phyloP scores from a whole-genome alignment of 2,329 filamentous ascomycete genomes.

The Aspergillus awamori region DNA sequence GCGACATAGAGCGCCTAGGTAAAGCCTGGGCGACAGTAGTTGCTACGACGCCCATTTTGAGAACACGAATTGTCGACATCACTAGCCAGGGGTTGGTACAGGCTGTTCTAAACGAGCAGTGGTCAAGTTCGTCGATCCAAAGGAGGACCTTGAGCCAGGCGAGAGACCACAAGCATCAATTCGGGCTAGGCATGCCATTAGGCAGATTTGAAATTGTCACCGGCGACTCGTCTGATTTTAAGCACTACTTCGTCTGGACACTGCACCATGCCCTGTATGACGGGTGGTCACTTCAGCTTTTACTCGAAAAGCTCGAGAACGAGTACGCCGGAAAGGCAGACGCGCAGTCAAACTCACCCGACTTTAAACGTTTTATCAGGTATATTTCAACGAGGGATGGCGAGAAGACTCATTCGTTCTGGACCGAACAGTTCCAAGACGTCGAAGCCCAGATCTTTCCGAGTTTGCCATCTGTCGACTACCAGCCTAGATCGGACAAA shows the following conservation, averaged over 20 bases:
- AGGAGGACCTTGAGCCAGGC: not conserved
- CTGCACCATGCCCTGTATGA: slow-evolving; percentile 7
- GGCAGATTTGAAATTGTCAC: not conserved
- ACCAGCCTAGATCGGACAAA: not conserved
- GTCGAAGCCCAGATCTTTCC: not conserved
- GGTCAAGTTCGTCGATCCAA: not conserved
- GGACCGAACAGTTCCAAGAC: not conserved
- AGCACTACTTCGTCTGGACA: not conserved
- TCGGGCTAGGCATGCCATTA: not conserved
- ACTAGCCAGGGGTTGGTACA: not conserved
- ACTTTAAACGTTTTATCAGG: not conserved
- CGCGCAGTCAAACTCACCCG: not conserved
- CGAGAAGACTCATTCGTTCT: not conserved
- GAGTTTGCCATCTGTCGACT: not conserved
- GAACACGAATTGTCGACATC: slow-evolving; percentile 12
- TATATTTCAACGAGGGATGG: not conserved
- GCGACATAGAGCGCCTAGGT: not conserved
- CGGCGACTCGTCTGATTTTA: not conserved
- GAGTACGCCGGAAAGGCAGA: not conserved
- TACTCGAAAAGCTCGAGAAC: not conserved
- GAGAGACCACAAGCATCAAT: not conserved
- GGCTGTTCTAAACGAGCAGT: not conserved
- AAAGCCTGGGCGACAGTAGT: slow-evolving; percentile 4
- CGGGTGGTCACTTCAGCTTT: slow-evolving; percentile 6
- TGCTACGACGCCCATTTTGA: slow-evolving; percentile 7